Percentiles rank a stretch among this genome's conserved stretches.
Conservation (phyloP, 1,284 basidiomycete species). For the Porogramme epimiltina region DNA sequence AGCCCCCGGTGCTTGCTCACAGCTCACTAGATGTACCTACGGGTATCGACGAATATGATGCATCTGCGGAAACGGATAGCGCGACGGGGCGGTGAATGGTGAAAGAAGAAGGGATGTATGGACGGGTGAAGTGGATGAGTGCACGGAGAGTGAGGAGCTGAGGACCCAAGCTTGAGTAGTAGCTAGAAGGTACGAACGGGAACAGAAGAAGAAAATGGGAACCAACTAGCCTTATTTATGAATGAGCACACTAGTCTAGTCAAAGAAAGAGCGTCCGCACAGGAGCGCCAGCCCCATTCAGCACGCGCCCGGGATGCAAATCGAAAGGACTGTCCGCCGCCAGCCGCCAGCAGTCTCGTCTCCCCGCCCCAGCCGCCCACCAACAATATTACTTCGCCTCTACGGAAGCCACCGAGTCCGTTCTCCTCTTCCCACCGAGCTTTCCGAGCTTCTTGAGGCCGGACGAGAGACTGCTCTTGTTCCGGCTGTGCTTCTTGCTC, state of each 20-base stretch:
- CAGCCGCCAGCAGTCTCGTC: neutral
- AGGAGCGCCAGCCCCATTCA: slow-evolving; percentile 8
- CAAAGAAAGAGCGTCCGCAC: neutral
- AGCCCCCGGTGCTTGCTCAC: slow-evolving; percentile 4
- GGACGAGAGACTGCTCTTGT: slow-evolving; percentile 52
- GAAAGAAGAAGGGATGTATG: neutral
- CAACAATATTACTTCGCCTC: slow-evolving; percentile 19
- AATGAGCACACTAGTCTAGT: neutral
- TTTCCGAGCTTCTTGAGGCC: slow-evolving; percentile 57
- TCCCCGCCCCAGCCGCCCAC: neutral
- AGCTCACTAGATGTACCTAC: slow-evolving; percentile 28
- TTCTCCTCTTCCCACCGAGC: slow-evolving; percentile 50
- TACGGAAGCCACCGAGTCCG: slow-evolving; percentile 49
- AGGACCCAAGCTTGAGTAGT: no score
- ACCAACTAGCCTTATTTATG: neutral
- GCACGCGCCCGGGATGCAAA: neutral
- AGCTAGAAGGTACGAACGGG: neutral
- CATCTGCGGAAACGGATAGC: slow-evolving; percentile 25
- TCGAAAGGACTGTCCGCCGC: neutral
- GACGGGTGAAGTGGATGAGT: neutral
- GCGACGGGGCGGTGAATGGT: slow-evolving; percentile 12
- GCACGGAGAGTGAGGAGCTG: neutral
- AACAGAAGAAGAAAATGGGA: neutral
- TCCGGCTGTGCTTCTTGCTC: slow-evolving; percentile 44
- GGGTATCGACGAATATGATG: slow-evolving; percentile 29